Percentiles rank a stretch among this genome's conserved stretches.
Evolutionary conservation across 2,329 filamentous ascomycete species (phyloP).

Genomic region (Nothopassalora personata): DNA sequence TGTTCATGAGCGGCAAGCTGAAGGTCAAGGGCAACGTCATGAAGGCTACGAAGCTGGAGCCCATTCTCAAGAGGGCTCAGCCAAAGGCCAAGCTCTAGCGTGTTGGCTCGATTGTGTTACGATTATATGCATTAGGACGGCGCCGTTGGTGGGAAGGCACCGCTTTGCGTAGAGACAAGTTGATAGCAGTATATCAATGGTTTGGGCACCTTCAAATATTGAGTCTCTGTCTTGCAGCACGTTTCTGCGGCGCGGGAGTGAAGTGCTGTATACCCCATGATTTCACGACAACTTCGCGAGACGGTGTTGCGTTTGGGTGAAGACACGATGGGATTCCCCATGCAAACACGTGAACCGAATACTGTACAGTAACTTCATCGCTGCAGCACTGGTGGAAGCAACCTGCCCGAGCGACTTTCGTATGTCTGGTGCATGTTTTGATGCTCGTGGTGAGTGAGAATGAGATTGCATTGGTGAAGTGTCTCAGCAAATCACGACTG

Average conservation of each 20-base stretch:
- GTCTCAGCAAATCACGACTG: neutral
- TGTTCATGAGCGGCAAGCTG: slow-evolving; percentile 98
- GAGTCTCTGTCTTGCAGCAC: neutral
- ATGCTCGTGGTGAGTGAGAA: neutral
- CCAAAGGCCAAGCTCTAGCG: slow-evolving; percentile 74
- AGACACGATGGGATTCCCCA: no score
- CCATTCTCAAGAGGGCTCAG: slow-evolving; percentile 83
- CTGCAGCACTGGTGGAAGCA: no score
- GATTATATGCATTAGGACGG: slow-evolving; percentile 8
- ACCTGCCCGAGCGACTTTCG: no score
- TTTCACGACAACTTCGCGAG: no score
- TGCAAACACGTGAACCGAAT: no score
- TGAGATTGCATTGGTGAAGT: no score
- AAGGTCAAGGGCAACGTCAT: slow-evolving; percentile 98
- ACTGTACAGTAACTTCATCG: no score
- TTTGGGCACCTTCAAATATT: neutral
- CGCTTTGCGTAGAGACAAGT: neutral
- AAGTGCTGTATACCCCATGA: neutral
- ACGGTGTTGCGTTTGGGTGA: no score
- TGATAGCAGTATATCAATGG: neutral
- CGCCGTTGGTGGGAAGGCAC: slow-evolving; percentile 3
- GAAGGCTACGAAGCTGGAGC: slow-evolving; percentile 97
- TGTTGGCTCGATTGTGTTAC: neutral
- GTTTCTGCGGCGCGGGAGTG: neutral
- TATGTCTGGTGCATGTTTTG: no score